Evolutionary conservation across 306 rosid species (phyloP).

Genomic region (Canavalia ensiformis): DNA sequence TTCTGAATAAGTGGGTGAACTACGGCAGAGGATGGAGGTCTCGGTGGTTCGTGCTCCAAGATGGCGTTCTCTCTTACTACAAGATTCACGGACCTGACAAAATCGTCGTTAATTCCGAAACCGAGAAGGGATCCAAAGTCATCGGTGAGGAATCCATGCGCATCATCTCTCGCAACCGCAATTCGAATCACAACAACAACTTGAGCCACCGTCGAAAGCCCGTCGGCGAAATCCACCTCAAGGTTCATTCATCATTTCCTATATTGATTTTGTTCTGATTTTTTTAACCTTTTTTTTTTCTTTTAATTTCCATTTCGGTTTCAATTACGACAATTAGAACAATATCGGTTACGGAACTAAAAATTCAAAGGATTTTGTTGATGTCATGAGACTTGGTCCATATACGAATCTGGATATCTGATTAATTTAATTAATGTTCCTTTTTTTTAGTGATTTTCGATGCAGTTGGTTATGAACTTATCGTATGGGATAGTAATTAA

Average conservation of each 20-base stretch:
- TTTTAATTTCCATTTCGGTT: conserved; percentile 24
- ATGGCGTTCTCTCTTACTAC: conserved; percentile 89
- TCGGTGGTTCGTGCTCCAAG: conserved; percentile 89
- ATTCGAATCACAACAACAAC: conserved; percentile 13
- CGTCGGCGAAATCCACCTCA: conserved; percentile 67
- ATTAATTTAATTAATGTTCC: neutral
- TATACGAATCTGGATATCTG: conserved; percentile 1
- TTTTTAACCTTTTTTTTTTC: neutral
- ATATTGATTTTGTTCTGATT: neutral
- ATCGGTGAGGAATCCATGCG: conserved; percentile 86
- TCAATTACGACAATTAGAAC: neutral
- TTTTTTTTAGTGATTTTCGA: neutral
- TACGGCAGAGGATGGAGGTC: conserved; percentile 97
- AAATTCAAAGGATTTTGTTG: conserved; percentile 1
- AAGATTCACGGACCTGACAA: conserved; percentile 92
- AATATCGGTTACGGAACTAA: conserved; percentile 23
- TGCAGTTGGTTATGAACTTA: neutral
- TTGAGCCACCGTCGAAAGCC: conserved; percentile 43
- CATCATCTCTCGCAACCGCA: conserved; percentile 62
- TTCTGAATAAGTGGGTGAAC: conserved; percentile 85
- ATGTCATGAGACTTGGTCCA: neutral
- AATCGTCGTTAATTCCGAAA: conserved; percentile 76
- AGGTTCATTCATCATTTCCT: conserved; percentile 37
- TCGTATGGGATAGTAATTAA: neutral
- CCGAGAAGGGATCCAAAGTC: conserved; percentile 88